phyloP scores from a whole-genome alignment of 2,329 filamentous ascomycete genomes.

The Trichoderma harzianum region DNA sequence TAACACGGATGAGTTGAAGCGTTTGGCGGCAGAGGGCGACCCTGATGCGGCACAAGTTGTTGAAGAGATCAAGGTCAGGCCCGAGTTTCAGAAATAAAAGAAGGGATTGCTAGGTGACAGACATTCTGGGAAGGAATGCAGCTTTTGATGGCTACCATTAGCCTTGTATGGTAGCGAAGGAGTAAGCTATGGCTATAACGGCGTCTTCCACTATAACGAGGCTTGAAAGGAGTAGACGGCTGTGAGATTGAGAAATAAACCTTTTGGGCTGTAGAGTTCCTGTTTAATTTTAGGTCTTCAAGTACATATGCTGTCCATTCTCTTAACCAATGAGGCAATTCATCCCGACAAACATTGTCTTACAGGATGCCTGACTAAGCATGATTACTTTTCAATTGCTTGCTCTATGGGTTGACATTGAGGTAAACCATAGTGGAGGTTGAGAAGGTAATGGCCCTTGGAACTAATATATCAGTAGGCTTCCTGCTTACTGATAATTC shows the following conservation, averaged over 20 bases:
- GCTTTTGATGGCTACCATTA: neutral
- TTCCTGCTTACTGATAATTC: neutral
- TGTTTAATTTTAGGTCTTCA: neutral
- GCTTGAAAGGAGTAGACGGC: neutral
- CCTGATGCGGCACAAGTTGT: slow-evolving; percentile 10
- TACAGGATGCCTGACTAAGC: neutral
- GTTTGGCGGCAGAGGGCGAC: slow-evolving; percentile 10
- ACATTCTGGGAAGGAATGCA: neutral
- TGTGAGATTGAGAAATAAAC: neutral
- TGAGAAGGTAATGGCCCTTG: neutral
- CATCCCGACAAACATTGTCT: neutral
- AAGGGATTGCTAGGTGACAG: too few species aligned
- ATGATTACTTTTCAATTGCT: neutral
- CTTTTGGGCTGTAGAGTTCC: neutral
- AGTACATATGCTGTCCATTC: neutral
- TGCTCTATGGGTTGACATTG: too few species aligned
- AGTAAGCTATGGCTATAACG: neutral
- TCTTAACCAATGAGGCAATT: neutral
- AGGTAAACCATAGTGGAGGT: neutral
- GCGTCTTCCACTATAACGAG: neutral
- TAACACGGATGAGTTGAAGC: slow-evolving; percentile 14
- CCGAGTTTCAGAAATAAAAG: slow-evolving; percentile 13
- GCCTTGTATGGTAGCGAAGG: neutral
- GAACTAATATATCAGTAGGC: neutral
- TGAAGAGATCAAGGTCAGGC: slow-evolving; percentile 13